These are phyloP conservation scores for Phlebiopsis gigantea DNA, from an alignment of 768 basidiomycete genomes.

Conservation along the genomic window DNA sequence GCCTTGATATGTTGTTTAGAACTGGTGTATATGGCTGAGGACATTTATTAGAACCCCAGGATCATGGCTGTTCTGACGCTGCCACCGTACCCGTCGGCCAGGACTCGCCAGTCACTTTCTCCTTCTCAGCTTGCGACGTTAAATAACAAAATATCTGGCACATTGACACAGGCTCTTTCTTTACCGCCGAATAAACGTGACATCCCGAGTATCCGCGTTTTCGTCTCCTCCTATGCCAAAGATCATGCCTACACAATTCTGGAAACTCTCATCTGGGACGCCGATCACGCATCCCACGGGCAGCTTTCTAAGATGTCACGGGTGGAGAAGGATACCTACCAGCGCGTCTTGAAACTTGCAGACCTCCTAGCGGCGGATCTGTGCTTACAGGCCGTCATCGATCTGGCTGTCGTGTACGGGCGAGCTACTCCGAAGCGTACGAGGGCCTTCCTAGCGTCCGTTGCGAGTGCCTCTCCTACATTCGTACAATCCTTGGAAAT, in stretches of 20 bases:
- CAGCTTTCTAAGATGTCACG: conserved; percentile 21
- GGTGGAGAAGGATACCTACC: conserved; percentile 42
- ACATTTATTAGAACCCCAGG: too few species aligned
- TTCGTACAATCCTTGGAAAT: conserved; percentile 16
- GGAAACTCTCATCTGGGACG: conserved; percentile 55
- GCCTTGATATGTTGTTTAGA: too few species aligned
- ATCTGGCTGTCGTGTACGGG: conserved; percentile 56
- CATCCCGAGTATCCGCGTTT: conserved; percentile 38
- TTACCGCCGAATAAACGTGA: conserved; percentile 45
- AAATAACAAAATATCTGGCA: conserved; percentile 40
- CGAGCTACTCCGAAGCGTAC: conserved; percentile 38
- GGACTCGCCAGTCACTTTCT: conserved; percentile 41
- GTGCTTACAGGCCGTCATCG: conserved; percentile 51
- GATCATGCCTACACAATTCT: conserved; percentile 50
- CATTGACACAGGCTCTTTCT: conserved; percentile 42
- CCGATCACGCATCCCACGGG: conserved; percentile 5
- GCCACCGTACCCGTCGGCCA: conserved; percentile 51
- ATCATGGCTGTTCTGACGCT: conserved; percentile 31
- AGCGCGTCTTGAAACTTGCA: conserved; percentile 48
- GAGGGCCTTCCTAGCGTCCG: conserved; percentile 38
- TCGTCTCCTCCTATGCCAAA: conserved; percentile 52
- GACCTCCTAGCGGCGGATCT: conserved; percentile 45
- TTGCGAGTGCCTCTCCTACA: conserved; percentile 31
- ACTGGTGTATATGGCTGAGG: too few species aligned
- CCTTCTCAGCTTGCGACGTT: conserved; percentile 47